Base-by-base conservation (phyloP, 129 eudicot species). In the Lactuca sativa region DNA sequence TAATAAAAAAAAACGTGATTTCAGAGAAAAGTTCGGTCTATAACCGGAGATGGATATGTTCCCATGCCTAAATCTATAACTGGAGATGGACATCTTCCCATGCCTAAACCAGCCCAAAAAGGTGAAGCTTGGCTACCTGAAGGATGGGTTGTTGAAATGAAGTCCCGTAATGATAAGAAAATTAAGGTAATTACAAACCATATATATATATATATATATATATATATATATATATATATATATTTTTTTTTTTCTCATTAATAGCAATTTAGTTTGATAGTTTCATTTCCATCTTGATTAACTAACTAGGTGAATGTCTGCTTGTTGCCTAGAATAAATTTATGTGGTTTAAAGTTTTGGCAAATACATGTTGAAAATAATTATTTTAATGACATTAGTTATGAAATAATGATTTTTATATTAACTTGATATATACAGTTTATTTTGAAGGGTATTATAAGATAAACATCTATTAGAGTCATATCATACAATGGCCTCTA, bases 131-230 rank as follows among this genome's bases (percentile, higher is more conserved):
- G 88, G 88, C 83, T 88, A 77, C 95, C 95, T 53, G 67, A 53
- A 30, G 95, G 95, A 69, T 88, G 95, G 95, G 38, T 49, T 58
- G 25, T 67, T 57, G 95, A 88, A 64, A 64, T 67, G 56, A 84
- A 66, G 54, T 34, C 38, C 55, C 80, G 81, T n/a, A 69, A 49
- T 53, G 86, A 86, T 63, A 2, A 18, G 65, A 44, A 33, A 48
- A 62, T 68, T 66, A 85, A 85, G 88, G 90, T 88, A 62, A 62
- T 54, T 17, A 14, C 10, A 68, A 69, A 48, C 58, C 12, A 8
- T 17, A 5, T n/a, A n/a, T n/a, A n/a, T n/a, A n/a, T n/a, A n/a
- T n/a, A n/a, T n/a, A n/a, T n/a, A n/a, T n/a, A n/a, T n/a, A n/a
- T n/a, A n/a, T n/a, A n/a, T n/a, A n/a, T n/a, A n/a, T n/a, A n/a